Evolutionary conservation across 2,329 filamentous ascomycete genomes (phyloP).

Genomic region (Colletotrichum aenigma): DNA sequence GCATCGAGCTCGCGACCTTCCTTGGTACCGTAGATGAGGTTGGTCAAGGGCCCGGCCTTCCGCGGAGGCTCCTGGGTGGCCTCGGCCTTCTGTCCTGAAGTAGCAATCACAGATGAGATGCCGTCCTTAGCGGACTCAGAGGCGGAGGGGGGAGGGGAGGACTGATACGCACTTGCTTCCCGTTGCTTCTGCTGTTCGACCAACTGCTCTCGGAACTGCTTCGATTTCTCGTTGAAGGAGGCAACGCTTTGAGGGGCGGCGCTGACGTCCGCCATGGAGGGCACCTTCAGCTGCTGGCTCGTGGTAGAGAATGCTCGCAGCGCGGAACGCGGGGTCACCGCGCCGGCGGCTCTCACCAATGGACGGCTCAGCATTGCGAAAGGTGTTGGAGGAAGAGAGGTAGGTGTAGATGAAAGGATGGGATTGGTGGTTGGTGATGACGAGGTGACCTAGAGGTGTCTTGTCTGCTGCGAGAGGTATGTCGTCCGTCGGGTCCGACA

Average conservation of each 20-base stretch:
- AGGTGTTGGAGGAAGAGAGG: constrained; percentile 27
- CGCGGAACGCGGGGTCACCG: constrained; percentile 48
- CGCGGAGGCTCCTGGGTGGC: constrained; percentile 60
- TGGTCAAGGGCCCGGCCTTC: constrained; percentile 76
- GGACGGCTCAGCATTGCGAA: constrained; percentile 55
- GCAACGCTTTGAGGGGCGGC: constrained; percentile 67
- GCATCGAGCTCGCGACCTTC: constrained; percentile 93
- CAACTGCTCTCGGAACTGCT: constrained; percentile 83
- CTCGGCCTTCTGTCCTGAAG: constrained; percentile 62
- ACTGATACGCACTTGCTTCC: constrained; percentile 77
- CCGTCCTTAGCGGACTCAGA: constrained; percentile 50
- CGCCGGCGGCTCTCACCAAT: constrained; percentile 51
- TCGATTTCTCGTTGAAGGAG: constrained; percentile 82
- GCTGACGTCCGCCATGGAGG: constrained; percentile 86
- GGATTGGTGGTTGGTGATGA: background rate
- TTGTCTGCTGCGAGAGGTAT: background rate
- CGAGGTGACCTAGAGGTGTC: constrained; percentile 12
- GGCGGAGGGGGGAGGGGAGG: constrained; percentile 44
- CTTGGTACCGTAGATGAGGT: constrained; percentile 95
- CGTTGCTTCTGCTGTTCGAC: constrained; percentile 78
- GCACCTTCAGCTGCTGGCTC: constrained; percentile 54
- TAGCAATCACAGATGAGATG: constrained; percentile 68
- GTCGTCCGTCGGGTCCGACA: background rate
- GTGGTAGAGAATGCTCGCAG: constrained; percentile 65
- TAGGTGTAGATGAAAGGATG: background rate